phyloP scores from a whole-genome alignment of 495 filamentous ascomycete genomes.

The Entonaema liquescens region DNA sequence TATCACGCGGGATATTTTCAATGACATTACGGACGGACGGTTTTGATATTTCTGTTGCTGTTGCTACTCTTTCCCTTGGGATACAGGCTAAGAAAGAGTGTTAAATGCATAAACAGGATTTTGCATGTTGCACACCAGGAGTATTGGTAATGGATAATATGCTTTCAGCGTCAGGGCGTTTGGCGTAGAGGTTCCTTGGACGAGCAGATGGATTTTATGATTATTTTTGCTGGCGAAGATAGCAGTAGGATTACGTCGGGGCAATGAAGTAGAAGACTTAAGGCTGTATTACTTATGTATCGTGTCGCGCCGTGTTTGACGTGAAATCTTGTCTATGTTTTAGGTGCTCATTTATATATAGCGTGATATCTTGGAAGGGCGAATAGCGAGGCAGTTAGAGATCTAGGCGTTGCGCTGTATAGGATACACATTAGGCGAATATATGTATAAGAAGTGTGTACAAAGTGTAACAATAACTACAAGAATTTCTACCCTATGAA shows the following conservation, averaged over 20 bases:
- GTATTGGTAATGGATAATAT: constrained; percentile 13
- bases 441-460: no score
- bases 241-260: background rate
- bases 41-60: constrained; percentile 27
- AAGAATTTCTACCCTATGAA: no score
- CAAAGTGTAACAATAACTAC: no score
- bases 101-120: background rate
- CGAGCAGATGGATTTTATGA: constrained; percentile 10
- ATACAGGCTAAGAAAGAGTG: background rate
- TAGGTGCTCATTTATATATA: background rate
- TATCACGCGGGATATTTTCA: constrained; percentile 58
- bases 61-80: background rate
- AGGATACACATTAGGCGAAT: no score
- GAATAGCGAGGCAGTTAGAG: no score
- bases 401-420: background rate
- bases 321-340: background rate
- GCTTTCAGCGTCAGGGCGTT: background rate
- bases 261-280: background rate
- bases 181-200: constrained; percentile 6
- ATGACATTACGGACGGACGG: constrained; percentile 55
- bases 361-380: no score
- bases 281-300: no score
- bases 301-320: background rate
- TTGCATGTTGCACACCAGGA: background rate
- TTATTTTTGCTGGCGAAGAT: background rate